These are phyloP conservation scores for Aurinia saxatilis DNA, from an alignment of 345 rosid genomes.

Conservation along the genomic window DNA sequence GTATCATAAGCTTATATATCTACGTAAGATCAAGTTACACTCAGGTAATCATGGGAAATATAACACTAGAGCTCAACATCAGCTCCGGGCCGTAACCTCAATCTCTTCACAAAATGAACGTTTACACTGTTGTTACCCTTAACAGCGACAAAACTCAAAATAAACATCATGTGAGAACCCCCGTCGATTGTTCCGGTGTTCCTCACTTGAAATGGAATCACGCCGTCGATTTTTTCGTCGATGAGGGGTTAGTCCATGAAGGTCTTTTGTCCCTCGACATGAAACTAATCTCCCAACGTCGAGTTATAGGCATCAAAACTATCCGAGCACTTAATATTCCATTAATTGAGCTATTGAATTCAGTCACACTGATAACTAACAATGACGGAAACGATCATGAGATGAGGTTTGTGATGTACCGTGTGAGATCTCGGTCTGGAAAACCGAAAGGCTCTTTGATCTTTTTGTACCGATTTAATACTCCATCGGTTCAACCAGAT, in stretches of 20 bases:
- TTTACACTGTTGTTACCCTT: slow-evolving; percentile 44
- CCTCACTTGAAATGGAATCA: slow-evolving; percentile 59
- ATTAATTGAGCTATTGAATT: slow-evolving; percentile 44
- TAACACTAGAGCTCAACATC: slow-evolving; percentile 45
- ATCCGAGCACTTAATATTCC: slow-evolving; percentile 60
- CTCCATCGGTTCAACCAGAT: background rate
- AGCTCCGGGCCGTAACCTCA: slow-evolving; percentile 51
- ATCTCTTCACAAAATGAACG: slow-evolving; percentile 64
- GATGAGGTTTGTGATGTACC: slow-evolving; percentile 37
- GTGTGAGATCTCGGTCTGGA: slow-evolving; percentile 46
- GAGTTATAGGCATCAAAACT: slow-evolving; percentile 43
- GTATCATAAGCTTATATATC: no score
- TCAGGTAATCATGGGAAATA: slow-evolving; percentile 37
- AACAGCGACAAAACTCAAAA: slow-evolving; percentile 21
- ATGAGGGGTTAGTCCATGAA: slow-evolving; percentile 32
- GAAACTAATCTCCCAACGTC: slow-evolving; percentile 44
- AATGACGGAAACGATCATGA: slow-evolving; percentile 7
- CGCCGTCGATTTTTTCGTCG: slow-evolving; percentile 37
- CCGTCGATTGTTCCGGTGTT: slow-evolving; percentile 39
- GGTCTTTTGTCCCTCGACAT: slow-evolving; percentile 35
- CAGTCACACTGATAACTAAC: background rate
- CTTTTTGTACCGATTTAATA: slow-evolving; percentile 49
- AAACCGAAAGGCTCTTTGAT: slow-evolving; percentile 47
- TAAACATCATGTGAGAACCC: slow-evolving; percentile 37
- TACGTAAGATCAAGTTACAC: background rate